Evolutionary conservation across 768 basidiomycete species (phyloP), one percentile per base, ranked within the genome.

Genomic region (Boletus pseudo-olivaceus): DNA sequence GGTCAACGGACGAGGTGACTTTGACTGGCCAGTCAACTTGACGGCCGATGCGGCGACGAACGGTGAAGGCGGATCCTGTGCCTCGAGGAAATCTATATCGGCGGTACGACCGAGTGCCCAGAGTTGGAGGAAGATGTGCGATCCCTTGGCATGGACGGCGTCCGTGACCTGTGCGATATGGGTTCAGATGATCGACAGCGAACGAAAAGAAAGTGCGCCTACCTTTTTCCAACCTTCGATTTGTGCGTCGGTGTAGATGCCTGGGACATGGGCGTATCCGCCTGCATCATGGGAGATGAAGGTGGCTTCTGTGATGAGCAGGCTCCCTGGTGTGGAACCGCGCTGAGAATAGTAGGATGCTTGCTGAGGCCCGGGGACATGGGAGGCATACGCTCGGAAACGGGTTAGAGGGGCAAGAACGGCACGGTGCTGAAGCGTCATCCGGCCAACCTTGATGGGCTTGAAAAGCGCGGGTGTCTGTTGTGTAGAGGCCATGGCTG

Each of bases 181-280:
- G 54, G 39, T 14, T 17, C 1, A 20, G 26, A 19, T 27, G 30
- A 11, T 27, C 19, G 14, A 29, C 17, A 27, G 17, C 11, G 17
- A 29, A 29, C 14, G 2, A 3, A 30, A 32, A 11, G 6, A 7
- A 14, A 23, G 1, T 1, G 11, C n/a, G 33, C 43, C 7, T 32
- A 78, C 78, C 60, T 66, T 59, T 59, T 78, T 81, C 83, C 83
- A 84, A 0, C 59, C 75, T 9, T 62, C 54, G 30, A 77, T 76
- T 57, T 92, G 88, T 23, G 78, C 81, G 3, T 77, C 65, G n/a
- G 65, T 81, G 75, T 79, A 88, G 50, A 88, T 81, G 1, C 87
- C 88, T 2, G 87, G 88, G 0, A 79, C 76, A 51, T 81, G 67
- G 2, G 53, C 47, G 39, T 68, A 73, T 1, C 82, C 84, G 3